Evolutionary conservation across 352 stramenopile genomes (phyloP), one percentile per base, ranked within the genome.

Genomic region (Phytophthora citrophthora): DNA sequence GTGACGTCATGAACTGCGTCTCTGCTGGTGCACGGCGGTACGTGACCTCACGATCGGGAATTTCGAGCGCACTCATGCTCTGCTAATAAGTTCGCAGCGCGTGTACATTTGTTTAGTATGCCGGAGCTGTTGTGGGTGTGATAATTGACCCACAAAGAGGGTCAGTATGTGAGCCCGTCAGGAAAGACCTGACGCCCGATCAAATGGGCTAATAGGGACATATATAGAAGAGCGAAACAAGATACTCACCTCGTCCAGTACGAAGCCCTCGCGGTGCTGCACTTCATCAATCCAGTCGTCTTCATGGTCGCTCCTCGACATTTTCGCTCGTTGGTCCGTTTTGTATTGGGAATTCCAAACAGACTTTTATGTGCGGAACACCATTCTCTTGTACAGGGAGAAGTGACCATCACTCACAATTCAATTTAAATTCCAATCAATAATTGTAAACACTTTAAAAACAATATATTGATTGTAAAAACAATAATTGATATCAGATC

Each of bases 241-340:
- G 29, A 18, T 29, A 46, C 73, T 62, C 61, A 92, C 83, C 74
- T 89, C 79, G 29, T 85, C 77, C 48, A 86, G 40, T 34, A 86
- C 77, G 61, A 86, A 89, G 52, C 79, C 80, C 44, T 81, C 64
- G 47, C 71, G 70, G 77, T 75, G 52, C 44, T 70, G 40, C 38
- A 65, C 53, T 53, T 86, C 81, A 54, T 76, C 76, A 49, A 89
- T 77, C 75, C 74, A 88, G 61, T 89, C 79, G 65, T 92, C 78
- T 64, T 90, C 81, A 58, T 88, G 60, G 45, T 90, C 77, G 53
- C 81, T 78, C 31, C 72, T 65, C 61, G 71, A 83, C 79, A 89
- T 90, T 32, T 57, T 48, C 39, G 46, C 13, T 54, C 53, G 8
- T 46, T 54, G 26, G 61, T 34, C 55, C 34, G 55, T 64, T 64